phyloP scores from a whole-genome alignment of 441 rosid genomes.

The Pelargonium cotyledonis region DNA sequence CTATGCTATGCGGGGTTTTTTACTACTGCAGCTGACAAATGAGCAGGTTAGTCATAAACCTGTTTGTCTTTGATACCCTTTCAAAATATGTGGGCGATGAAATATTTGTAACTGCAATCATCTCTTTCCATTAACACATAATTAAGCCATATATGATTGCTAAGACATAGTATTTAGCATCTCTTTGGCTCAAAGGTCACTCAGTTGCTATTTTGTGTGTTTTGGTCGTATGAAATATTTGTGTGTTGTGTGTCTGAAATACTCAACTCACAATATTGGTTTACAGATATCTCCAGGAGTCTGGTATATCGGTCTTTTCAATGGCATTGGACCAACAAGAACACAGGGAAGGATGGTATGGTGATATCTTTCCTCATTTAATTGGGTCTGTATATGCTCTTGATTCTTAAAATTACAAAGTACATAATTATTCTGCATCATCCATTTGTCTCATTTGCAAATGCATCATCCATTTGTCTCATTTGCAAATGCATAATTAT shows the following conservation, averaged over 20 bases:
- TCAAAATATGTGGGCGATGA: not conserved
- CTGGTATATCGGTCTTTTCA: conserved; percentile 86
- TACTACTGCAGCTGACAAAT: conserved; percentile 56
- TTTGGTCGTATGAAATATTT: too few relatives aligned
- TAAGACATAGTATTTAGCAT: not conserved
- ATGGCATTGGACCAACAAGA: conserved; percentile 78
- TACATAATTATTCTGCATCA: too few relatives aligned
- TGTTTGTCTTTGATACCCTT: not conserved
- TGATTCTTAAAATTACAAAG: not conserved
- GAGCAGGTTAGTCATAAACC: conserved; percentile 60
- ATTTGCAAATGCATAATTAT: too few relatives aligned
- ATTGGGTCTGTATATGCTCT: not conserved
- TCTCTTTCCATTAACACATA: too few relatives aligned
- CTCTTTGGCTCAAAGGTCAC: not conserved
- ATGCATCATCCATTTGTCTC: too few relatives aligned
- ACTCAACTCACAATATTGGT: conserved; percentile 19
- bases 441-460: too few relatives aligned
- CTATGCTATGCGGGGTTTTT: conserved; percentile 72
- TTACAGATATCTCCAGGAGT: conserved; percentile 80
- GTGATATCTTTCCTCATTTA: not conserved
- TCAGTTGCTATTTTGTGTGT: too few relatives aligned
- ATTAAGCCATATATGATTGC: not conserved
- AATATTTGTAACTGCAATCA: too few relatives aligned
- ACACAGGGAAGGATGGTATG: conserved; percentile 92
- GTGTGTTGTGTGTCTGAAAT: conserved; percentile 5